Conservation (phyloP, 306 rosid species). For the Urtica urens region DNA sequence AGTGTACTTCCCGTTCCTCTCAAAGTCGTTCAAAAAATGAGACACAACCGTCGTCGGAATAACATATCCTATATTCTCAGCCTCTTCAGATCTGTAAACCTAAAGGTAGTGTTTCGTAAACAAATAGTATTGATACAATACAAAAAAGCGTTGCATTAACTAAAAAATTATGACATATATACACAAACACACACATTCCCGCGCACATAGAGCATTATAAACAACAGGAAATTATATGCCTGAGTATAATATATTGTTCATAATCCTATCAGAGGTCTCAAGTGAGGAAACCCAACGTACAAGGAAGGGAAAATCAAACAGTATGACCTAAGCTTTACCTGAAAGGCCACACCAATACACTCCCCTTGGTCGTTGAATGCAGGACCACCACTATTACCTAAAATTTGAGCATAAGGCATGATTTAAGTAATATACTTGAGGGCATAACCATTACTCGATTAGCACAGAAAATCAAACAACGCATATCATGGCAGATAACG, state of each 20-base stretch:
- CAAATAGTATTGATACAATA: constrained; percentile 15
- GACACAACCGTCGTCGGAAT: constrained; percentile 94
- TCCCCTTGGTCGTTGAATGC: constrained; percentile 92
- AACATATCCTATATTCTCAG: constrained; percentile 98
- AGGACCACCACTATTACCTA: constrained; percentile 99
- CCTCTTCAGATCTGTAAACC: constrained; percentile 97
- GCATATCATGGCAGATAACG: too few relatives aligned
- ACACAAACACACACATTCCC: constrained; percentile 3
- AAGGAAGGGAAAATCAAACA: not conserved
- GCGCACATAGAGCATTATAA: not conserved
- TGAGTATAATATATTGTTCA: too few relatives aligned
- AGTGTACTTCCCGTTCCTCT: constrained; percentile 77
- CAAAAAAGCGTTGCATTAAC: not conserved
- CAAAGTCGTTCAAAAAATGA: constrained; percentile 86
- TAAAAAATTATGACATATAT: constrained; percentile 3
- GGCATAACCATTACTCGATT: too few relatives aligned
- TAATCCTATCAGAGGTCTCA: not conserved
- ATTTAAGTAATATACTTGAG: constrained; percentile 14
- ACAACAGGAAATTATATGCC: too few relatives aligned
- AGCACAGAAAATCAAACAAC: too few relatives aligned
- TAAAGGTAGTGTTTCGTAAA: constrained; percentile 51
- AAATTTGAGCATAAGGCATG: constrained; percentile 34
- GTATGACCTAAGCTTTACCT: constrained; percentile 55
- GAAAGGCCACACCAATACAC: constrained; percentile 99
- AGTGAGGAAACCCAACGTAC: not conserved